Conservation (phyloP, 148 eudicot species). For the Pouteria glomerata region DNA sequence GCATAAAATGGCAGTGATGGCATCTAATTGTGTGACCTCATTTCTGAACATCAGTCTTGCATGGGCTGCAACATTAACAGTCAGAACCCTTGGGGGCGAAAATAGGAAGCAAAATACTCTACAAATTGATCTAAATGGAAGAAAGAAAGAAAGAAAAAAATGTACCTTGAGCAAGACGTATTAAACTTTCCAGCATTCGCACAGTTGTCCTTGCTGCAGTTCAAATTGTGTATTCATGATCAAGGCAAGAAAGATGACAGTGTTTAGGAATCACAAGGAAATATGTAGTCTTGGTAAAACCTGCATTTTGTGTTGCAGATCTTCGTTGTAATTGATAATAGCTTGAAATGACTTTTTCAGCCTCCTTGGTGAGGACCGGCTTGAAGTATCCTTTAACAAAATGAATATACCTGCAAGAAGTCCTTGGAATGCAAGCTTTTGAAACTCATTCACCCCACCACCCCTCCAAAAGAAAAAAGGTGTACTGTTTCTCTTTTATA, state of each 20-base stretch:
- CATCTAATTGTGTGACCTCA: slow-evolving; percentile 79
- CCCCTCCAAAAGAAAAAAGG: too few species aligned
- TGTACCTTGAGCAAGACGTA: slow-evolving; percentile 82
- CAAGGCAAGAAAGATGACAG: slow-evolving; percentile 4
- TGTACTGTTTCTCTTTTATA: too few species aligned
- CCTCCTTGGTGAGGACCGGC: slow-evolving; percentile 82
- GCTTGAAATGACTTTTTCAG: slow-evolving; percentile 79
- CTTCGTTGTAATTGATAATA: slow-evolving; percentile 93
- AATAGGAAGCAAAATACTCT: background rate
- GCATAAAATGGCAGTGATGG: slow-evolving; percentile 87
- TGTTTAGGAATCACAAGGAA: background rate
- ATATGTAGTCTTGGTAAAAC: slow-evolving; percentile 10
- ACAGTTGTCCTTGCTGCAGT: slow-evolving; percentile 84
- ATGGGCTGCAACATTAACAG: slow-evolving; percentile 49
- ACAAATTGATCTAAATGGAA: background rate
- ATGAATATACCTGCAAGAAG: slow-evolving; percentile 53
- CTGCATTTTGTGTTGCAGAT: slow-evolving; percentile 78
- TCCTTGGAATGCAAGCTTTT: background rate
- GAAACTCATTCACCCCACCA: too few species aligned
- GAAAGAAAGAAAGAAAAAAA: too few species aligned
- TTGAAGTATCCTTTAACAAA: slow-evolving; percentile 76
- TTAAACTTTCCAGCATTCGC: slow-evolving; percentile 92
- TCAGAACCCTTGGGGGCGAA: background rate
- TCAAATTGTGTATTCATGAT: too few species aligned
- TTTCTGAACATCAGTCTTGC: slow-evolving; percentile 95